These are phyloP conservation scores for Ganoderma boninense DNA, from an alignment of 1,284 basidiomycete genomes.

Conservation along the genomic window DNA sequence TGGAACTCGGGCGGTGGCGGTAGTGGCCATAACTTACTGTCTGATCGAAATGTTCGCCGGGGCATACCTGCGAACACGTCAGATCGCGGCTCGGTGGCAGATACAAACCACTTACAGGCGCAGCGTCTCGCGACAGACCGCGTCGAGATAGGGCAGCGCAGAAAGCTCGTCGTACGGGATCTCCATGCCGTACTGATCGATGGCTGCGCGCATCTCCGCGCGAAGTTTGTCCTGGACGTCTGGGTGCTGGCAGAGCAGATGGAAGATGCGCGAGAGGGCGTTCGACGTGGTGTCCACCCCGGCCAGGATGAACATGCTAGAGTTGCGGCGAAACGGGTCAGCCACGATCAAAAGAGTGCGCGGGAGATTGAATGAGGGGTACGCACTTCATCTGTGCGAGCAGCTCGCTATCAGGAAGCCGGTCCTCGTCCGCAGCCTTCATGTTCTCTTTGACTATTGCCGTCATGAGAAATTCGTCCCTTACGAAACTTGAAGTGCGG, in stretches of 20 bases:
- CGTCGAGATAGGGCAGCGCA: constrained; percentile 25
- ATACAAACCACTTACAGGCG: constrained; percentile 25
- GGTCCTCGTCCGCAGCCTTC: constrained; percentile 31
- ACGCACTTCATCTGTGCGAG: constrained; percentile 36
- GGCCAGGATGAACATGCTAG: constrained; percentile 18
- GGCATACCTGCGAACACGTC: background rate
- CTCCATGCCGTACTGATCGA: constrained; percentile 5
- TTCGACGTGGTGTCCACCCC: constrained; percentile 27
- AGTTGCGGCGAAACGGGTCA: background rate
- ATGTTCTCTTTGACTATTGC: constrained; percentile 34
- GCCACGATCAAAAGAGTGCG: background rate
- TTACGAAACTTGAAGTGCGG: background rate
- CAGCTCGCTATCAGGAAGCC: constrained; percentile 35
- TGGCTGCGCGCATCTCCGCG: constrained; percentile 11
- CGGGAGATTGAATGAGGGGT: background rate
- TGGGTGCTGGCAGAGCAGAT: constrained; percentile 17
- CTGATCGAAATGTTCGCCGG: background rate
- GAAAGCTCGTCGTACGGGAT: constrained; percentile 25
- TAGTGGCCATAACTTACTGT: background rate
- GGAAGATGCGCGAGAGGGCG: constrained; percentile 17
- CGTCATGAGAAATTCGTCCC: background rate
- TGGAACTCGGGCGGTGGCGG: too few relatives aligned
- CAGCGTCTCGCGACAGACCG: constrained; percentile 31
- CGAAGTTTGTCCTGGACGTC: constrained; percentile 23
- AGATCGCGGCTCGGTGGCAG: background rate